Evolutionary conservation across 768 basidiomycete genomes (phyloP).

Genomic region (Holtermannia corniformis): DNA sequence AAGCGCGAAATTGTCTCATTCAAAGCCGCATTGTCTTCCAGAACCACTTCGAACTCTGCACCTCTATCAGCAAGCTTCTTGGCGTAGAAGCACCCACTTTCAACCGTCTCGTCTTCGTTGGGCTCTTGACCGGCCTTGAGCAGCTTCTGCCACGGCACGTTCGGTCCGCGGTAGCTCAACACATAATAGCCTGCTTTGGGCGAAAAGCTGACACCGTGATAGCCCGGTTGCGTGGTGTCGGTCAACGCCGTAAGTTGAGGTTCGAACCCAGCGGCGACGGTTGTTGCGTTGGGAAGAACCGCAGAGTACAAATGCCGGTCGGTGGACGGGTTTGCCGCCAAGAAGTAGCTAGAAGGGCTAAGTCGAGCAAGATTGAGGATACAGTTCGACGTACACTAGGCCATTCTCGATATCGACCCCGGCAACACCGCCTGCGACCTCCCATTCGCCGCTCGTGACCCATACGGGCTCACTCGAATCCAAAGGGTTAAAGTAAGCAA

Average conservation of each 20-base stretch:
- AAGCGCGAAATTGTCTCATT: slow-evolving; percentile 58
- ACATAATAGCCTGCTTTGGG: slow-evolving; percentile 78
- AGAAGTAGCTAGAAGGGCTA: slow-evolving; percentile 60
- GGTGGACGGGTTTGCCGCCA: slow-evolving; percentile 70
- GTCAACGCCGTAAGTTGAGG: slow-evolving; percentile 32
- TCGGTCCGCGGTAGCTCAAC: slow-evolving; percentile 67
- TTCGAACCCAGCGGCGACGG: slow-evolving; percentile 33
- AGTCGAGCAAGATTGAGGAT: slow-evolving; percentile 1
- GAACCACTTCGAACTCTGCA: slow-evolving; percentile 50
- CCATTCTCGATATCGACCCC: slow-evolving; percentile 61
- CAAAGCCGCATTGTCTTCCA: slow-evolving; percentile 63
- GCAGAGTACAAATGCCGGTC: slow-evolving; percentile 78
- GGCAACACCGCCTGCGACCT: slow-evolving; percentile 65
- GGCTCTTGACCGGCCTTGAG: slow-evolving; percentile 50
- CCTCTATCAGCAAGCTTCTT: not conserved
- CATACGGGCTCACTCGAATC: slow-evolving; percentile 61
- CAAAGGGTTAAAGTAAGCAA: slow-evolving; percentile 80
- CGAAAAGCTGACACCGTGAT: slow-evolving; percentile 65
- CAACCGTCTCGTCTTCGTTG: slow-evolving; percentile 25
- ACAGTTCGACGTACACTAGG: slow-evolving; percentile 54
- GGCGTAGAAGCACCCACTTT: not conserved
- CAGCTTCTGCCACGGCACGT: slow-evolving; percentile 78
- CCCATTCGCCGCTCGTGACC: slow-evolving; percentile 81
- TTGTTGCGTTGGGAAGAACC: slow-evolving; percentile 53
- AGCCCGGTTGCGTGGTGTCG: slow-evolving; percentile 45